Percentiles rank a stretch among this genome's conserved stretches.
These are phyloP conservation scores for Mucor circinelloides DNA, from an alignment of 371 early-diverging fungal species.

Conservation along the genomic window DNA sequence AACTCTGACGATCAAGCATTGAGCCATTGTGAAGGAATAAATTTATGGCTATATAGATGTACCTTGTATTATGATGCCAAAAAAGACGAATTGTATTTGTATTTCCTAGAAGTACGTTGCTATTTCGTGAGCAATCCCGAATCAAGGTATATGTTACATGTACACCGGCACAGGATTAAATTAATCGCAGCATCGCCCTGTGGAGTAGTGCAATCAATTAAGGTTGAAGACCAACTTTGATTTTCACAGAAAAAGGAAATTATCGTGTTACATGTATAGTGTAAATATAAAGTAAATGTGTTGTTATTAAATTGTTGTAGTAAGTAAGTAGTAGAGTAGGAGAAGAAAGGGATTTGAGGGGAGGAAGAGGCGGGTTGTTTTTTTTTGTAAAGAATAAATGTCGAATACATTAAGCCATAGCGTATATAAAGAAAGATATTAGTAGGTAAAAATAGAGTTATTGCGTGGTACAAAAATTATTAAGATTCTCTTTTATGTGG, in stretches of 20 bases:
- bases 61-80: background rate
- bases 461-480: background rate
- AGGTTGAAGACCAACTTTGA: background rate
- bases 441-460: background rate
- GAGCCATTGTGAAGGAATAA: too few relatives aligned
- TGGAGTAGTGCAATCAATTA: background rate
- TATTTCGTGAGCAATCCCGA: background rate
- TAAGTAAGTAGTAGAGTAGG: background rate
- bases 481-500: slow-evolving; percentile 9
- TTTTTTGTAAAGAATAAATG: background rate
- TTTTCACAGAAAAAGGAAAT: background rate
- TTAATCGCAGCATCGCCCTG: background rate
- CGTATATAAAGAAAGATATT: background rate
- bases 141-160: background rate
- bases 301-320: background rate
- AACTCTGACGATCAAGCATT: too few relatives aligned
- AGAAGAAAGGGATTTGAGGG: background rate
- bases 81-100: background rate
- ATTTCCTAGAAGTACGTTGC: background rate
- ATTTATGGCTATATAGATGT: background rate
- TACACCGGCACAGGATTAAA: background rate
- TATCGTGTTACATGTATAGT: background rate
- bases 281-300: background rate
- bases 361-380: too few relatives aligned
- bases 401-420: background rate